A percentile compares a stretch with the other conserved stretches of the same genome.
Conservation (phyloP, 495 filamentous ascomycete species). For the Umbilicaria muhlenbergii region DNA sequence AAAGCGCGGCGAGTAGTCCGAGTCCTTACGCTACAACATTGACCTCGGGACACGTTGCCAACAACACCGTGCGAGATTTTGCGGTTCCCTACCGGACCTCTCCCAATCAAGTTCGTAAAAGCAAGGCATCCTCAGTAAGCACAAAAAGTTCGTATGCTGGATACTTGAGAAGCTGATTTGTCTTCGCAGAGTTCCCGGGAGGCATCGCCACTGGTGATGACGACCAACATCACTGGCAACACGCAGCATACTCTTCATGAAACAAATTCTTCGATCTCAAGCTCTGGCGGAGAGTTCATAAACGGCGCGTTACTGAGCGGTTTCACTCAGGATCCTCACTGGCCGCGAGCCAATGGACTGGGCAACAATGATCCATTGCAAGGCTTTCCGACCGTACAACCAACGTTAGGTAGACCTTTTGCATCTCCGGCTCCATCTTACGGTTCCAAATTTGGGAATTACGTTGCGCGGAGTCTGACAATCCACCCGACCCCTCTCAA, state of each 20-base stretch:
- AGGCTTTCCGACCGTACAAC: not conserved
- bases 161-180: not conserved
- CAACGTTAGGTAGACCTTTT: not conserved
- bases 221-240: not conserved
- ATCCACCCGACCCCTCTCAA: slow-evolving; percentile 58
- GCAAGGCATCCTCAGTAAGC: slow-evolving; percentile 3
- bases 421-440: not conserved
- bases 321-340: slow-evolving; percentile 6
- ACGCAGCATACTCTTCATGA: too few species aligned
- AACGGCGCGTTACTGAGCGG: slow-evolving; percentile 9
- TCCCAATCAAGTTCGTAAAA: too few species aligned
- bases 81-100: too few species aligned
- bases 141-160: too few species aligned
- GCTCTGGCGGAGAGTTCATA: not conserved
- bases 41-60: too few species aligned
- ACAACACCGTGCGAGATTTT: too few species aligned
- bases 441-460: slow-evolving; percentile 3
- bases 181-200: slow-evolving; percentile 25
- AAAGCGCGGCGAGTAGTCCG: slow-evolving; percentile 52
- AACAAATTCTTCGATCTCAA: too few species aligned
- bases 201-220: slow-evolving; percentile 30
- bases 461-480: slow-evolving; percentile 26
- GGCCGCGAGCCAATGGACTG: slow-evolving; percentile 2
- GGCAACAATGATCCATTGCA: too few species aligned
- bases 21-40: slow-evolving; percentile 18